Evolutionary conservation across 2,329 filamentous ascomycete species (phyloP).

Genomic region (Albifimbria verrucaria): DNA sequence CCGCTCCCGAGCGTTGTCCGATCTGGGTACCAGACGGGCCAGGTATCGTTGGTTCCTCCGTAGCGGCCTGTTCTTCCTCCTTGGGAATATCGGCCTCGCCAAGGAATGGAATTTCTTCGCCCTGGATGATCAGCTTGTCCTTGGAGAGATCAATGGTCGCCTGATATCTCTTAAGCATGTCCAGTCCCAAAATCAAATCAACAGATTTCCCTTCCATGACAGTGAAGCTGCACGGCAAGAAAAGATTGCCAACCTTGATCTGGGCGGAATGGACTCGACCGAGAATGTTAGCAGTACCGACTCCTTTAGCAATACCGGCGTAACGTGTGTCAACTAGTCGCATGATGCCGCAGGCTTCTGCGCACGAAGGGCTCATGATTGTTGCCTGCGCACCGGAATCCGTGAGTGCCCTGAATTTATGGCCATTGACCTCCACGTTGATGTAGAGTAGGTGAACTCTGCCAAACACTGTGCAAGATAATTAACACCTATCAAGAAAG

Average conservation of each 20-base stretch:
- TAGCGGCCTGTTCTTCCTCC: slow-evolving; percentile 68
- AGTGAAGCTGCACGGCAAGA: slow-evolving; percentile 91
- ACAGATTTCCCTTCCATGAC: slow-evolving; percentile 99
- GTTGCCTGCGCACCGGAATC: slow-evolving; percentile 97
- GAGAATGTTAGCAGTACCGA: slow-evolving; percentile 91
- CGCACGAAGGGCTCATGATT: slow-evolving; percentile 95
- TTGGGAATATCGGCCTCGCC: slow-evolving; percentile 95
- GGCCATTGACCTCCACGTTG: slow-evolving; percentile 89
- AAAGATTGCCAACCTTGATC: slow-evolving; percentile 86
- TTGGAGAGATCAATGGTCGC: slow-evolving; percentile 84
- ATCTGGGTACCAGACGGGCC: slow-evolving; percentile 89
- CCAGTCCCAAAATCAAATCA: slow-evolving; percentile 85
- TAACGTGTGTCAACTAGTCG: slow-evolving; percentile 90
- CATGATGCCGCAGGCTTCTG: slow-evolving; percentile 92
- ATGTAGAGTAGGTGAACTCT: slow-evolving; percentile 96
- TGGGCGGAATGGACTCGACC: slow-evolving; percentile 93
- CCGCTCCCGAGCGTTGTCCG: slow-evolving; percentile 76
- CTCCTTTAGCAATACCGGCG: slow-evolving; percentile 85
- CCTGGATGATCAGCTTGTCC: slow-evolving; percentile 84
- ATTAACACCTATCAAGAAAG: no score
- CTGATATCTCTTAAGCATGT: slow-evolving; percentile 96
- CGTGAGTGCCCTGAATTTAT: slow-evolving; percentile 91
- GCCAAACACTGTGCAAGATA: slow-evolving; percentile 78
- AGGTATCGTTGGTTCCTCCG: slow-evolving; percentile 77
- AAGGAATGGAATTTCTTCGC: slow-evolving; percentile 83